Evolutionary conservation across 2,329 filamentous ascomycete species (phyloP), one percentile per base, ranked within the genome.

Genomic region (Calonectria montana): DNA sequence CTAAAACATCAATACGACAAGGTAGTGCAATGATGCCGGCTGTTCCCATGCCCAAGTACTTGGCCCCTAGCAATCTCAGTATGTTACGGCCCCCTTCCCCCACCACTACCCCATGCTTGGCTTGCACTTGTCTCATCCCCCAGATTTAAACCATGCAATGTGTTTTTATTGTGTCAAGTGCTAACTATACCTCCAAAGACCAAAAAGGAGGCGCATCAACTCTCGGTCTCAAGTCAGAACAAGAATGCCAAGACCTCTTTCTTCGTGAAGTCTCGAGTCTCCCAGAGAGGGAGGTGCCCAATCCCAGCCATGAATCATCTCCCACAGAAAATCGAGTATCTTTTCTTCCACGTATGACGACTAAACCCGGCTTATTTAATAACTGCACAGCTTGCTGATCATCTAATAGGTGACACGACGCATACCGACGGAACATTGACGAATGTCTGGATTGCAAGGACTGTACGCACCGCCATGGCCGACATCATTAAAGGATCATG

Each of bases 361-460:
- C 6, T 1, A 8, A 35, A 21, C 13, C 1, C 12, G 2, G 10
- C 5, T 8, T 16, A 6, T 2, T 2, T 1, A 1, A 0, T 4
- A 39, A 9, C 1, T 0, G 25, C 18, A 43, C 6, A 13, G 2
- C 21, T 2, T 1, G 18, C 50, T 78, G 18, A 78, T 27, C 6
- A 5, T 0, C 4, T 2, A 0, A 43, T 9, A 72, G 67, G 59
- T 4, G 57, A 63, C 5, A 50, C 63, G 6, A 61, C 72, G 2
- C 50, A 59, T 3, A 23, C 29, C 0, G 71, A 74, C 15, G 73
- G 73, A 2, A 73, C 74, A 2, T 72, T 75, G 3, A 82, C 77
- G 5, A 82, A 83, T 65, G 77, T 79, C 15, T 77, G 79, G 75
- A 81, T 83, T 65, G 77, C 79, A 39, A 78, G 75, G 45, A 82